phyloP scores from a whole-genome alignment of 2,329 filamentous ascomycete genomes.

The Shiraia sp. region DNA sequence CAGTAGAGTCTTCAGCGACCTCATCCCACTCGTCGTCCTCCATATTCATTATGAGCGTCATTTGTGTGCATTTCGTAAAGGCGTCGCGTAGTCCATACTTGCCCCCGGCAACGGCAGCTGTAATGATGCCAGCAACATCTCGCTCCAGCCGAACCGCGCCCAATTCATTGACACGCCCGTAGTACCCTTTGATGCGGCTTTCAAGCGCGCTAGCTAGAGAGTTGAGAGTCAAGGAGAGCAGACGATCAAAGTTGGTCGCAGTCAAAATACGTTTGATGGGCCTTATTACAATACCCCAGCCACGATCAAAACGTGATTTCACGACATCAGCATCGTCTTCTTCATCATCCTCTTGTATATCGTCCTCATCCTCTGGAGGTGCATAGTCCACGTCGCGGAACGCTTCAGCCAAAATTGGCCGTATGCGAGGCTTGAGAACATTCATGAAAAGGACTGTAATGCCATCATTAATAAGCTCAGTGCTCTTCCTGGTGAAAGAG shows the following conservation, averaged over 20 bases:
- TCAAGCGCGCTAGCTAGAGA: conserved; percentile 81
- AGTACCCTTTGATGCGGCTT: conserved; percentile 81
- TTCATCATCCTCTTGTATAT: conserved; percentile 49
- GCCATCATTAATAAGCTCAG: conserved; percentile 81
- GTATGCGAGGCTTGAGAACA: conserved; percentile 81
- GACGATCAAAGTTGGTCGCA: conserved; percentile 70
- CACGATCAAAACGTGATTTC: conserved; percentile 76
- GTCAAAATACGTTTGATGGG: conserved; percentile 87
- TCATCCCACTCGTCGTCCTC: conserved; percentile 96
- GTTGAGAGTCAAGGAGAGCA: conserved; percentile 73
- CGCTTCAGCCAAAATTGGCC: conserved; percentile 81
- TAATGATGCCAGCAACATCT: conserved; percentile 77
- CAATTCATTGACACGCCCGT: conserved; percentile 76
- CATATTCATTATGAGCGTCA: conserved; percentile 88
- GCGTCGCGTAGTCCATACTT: conserved; percentile 78
- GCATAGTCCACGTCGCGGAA: conserved; percentile 90
- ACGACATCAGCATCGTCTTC: conserved; percentile 66
- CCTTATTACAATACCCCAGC: conserved; percentile 83
- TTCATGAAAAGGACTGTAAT: conserved; percentile 85
- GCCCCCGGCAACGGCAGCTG: conserved; percentile 63
- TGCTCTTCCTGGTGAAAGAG: conserved; percentile 76
- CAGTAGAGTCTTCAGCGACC: conserved; percentile 54
- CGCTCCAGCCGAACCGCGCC: conserved; percentile 83
- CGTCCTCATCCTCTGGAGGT: conserved; percentile 59
- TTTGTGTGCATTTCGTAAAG: conserved; percentile 77